These are phyloP conservation scores for Gloeostereum incarnatum DNA, from an alignment of 768 basidiomycete species.

Conservation along the genomic window DNA sequence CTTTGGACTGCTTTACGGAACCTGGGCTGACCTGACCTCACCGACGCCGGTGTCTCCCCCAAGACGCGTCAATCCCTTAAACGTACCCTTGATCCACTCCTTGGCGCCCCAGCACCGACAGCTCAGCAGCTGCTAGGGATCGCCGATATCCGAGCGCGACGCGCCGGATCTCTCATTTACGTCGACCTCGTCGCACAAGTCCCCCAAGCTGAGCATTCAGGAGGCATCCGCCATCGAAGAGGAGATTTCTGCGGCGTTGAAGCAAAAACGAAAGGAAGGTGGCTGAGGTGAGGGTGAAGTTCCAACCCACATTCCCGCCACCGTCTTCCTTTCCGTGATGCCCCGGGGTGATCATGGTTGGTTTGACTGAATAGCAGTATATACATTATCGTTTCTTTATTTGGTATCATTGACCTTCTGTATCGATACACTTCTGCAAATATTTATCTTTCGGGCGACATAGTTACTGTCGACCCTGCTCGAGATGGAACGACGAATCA, in stretches of 20 bases:
- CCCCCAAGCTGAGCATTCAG: constrained; percentile 42
- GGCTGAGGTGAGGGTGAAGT: constrained; percentile 62
- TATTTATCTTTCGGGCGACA: too few species aligned
- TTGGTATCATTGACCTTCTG: too few species aligned
- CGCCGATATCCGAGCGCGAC: constrained; percentile 57
- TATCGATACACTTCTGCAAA: too few species aligned
- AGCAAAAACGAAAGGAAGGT: constrained; percentile 53
- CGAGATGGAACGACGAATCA: too few species aligned
- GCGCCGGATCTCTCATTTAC: constrained; percentile 72
- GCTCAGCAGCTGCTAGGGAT: constrained; percentile 31
- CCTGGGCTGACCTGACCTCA: constrained; percentile 76
- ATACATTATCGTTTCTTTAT: too few species aligned
- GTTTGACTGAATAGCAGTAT: too few species aligned
- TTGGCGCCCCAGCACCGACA: constrained; percentile 20
- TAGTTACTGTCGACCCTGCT: too few species aligned
- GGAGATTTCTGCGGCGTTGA: constrained; percentile 46
- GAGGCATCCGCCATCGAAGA: constrained; percentile 54
- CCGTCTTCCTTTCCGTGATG: too few species aligned
- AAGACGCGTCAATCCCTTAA: constrained; percentile 44
- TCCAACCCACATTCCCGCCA: too few species aligned
- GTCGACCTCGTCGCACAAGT: constrained; percentile 75
- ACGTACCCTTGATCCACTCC: constrained; percentile 46
- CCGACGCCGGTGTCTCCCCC: constrained; percentile 70
- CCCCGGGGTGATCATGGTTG: too few species aligned
- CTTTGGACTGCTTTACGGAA: constrained; percentile 50